Percentiles rank a stretch among this genome's conserved stretches.
Conservation (phyloP, 768 basidiomycete genomes). For the Lentinus brumalis region DNA sequence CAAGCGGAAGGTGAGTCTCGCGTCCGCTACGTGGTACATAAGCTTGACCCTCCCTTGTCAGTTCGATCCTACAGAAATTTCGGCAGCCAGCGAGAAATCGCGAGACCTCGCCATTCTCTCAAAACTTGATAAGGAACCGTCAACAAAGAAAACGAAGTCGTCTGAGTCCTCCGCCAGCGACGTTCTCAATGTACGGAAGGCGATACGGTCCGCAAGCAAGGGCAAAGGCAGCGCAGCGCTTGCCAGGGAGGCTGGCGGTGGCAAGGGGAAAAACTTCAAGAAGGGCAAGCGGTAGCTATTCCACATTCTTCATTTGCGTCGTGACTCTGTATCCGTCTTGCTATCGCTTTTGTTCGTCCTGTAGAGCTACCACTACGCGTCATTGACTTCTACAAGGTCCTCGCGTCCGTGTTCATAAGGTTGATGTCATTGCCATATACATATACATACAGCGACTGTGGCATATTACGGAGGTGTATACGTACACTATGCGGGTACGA, state of each 20-base stretch:
- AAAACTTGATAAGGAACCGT: constrained; percentile 65
- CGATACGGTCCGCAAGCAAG: constrained; percentile 74
- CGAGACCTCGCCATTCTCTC: constrained; percentile 74
- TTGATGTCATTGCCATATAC: constrained; percentile 16
- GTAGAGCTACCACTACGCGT: neutral
- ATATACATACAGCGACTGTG: constrained; percentile 20
- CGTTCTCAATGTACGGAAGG: constrained; percentile 86
- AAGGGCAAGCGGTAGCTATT: constrained; percentile 17
- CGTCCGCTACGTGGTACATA: neutral
- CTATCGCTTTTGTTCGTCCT: neutral
- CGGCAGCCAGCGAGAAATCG: constrained; percentile 68
- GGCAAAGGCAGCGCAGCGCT: constrained; percentile 66
- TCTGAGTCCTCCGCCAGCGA: constrained; percentile 41
- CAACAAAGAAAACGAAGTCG: constrained; percentile 60
- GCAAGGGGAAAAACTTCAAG: constrained; percentile 20
- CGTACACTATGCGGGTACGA: neutral
- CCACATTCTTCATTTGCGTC: neutral
- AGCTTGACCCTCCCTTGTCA: constrained; percentile 32
- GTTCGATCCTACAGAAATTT: constrained; percentile 84
- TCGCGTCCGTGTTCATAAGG: neutral
- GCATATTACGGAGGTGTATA: constrained; percentile 8
- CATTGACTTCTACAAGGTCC: neutral
- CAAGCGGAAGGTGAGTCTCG: constrained; percentile 80
- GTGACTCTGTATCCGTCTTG: neutral
- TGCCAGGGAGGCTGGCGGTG: constrained; percentile 40